Base-by-base conservation (phyloP, 1,139 yeast genomes). In the Diutina mesorugosa region DNA sequence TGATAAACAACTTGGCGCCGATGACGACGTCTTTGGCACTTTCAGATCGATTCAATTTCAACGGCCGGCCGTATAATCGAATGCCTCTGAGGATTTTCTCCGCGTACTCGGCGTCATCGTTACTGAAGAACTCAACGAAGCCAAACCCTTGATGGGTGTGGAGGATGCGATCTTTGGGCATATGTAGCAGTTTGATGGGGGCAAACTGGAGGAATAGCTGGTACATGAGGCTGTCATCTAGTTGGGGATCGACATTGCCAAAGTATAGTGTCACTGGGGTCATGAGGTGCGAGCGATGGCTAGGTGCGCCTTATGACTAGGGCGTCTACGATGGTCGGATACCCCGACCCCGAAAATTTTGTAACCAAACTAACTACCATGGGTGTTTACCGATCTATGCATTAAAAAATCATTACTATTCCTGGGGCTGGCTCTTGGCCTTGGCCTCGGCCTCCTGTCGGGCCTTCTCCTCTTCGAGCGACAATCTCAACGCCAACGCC, bases 131-230 rank as follows among this genome's bases (percentile, higher is more conserved):
- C 66, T 89, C 95, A 1, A 88, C 85, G 69, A 93, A 93, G 12
- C 96, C 98, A 70, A 76, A 93, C 18, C 97, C 98, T 65, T 87
- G 95, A 64, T 87, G 90, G 1, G 80, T 74, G 59, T 81, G 81
- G 51, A 82, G 72, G 5, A 90, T 76, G 61, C 91, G 76, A 65
- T 90, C 97, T 63, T 83, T 84, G 5, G 98, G 98, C 63, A 93
- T 73, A 62, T 85, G 79, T 12, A 93, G 77, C 45, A 81, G 76
- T 55, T 74, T 74, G 5, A 93, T 79, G 0, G 97, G 96, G 0
- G 95, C 95, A 56, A 89, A 85, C 67, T 93, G 99, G 12, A 88
- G 70, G 68, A 90, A 85, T 45, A 93, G 76, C 67, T 93, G 99
- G 66, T 85, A 89, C 55, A 95, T 69, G 21, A 87, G 63, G 1